Conservation (phyloP, 2,329 filamentous ascomycete species). For the Huntiella decipiens region DNA sequence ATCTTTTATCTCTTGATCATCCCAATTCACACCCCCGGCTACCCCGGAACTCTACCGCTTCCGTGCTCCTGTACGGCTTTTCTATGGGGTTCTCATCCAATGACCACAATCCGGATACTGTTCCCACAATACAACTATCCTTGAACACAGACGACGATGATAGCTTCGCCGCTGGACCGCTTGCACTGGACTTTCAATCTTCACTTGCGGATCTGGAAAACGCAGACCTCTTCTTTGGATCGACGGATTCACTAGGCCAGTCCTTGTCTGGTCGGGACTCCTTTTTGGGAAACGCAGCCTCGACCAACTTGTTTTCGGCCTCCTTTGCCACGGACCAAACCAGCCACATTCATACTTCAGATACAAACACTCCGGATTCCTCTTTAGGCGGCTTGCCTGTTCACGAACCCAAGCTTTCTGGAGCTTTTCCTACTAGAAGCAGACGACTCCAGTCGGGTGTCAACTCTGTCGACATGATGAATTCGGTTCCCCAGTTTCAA, state of each 20-base stretch:
- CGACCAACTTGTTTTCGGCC: too few relatives aligned
- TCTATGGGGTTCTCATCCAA: conserved; percentile 10
- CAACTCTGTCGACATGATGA: not conserved
- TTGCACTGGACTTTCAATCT: conserved; percentile 7
- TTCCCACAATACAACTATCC: conserved; percentile 4
- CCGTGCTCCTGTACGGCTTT: not conserved
- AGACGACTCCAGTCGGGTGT: conserved; percentile 1
- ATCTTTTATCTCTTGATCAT: not conserved
- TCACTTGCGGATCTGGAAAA: conserved; percentile 2
- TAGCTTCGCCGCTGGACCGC: conserved; percentile 5
- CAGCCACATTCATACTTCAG: not conserved
- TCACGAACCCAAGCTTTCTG: not conserved
- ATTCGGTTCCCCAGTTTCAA: not conserved
- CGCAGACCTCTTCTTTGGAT: not conserved
- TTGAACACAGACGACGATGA: conserved; percentile 3
- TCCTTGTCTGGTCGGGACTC: too few relatives aligned
- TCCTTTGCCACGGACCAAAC: not conserved
- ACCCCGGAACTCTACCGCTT: not conserved
- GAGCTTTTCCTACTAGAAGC: conserved; percentile 2
- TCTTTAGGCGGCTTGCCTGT: not conserved
- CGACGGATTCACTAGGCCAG: not conserved
- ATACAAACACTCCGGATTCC: not conserved
- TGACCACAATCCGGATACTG: conserved; percentile 5
- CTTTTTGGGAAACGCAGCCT: too few relatives aligned
- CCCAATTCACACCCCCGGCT: not conserved